Conservation (phyloP, 805 yeast species). For the Lipomyces orientalis region DNA sequence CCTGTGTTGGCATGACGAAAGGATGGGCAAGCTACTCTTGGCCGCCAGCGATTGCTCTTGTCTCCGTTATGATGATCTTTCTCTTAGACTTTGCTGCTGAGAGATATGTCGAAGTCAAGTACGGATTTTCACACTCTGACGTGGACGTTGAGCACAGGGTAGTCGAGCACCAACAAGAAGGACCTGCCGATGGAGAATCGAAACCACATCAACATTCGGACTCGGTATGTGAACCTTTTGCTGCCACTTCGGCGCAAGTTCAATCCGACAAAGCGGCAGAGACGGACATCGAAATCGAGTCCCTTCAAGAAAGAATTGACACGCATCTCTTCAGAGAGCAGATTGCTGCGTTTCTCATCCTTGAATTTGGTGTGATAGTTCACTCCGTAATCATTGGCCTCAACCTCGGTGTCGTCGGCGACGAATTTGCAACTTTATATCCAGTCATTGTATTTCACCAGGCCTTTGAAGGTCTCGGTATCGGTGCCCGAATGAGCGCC, state of each 20-base stretch:
- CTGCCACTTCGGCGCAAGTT: constrained; percentile 15
- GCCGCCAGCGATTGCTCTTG: constrained; percentile 60
- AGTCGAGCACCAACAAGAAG: not conserved
- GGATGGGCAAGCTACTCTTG: constrained; percentile 59
- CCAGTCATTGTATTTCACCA: constrained; percentile 62
- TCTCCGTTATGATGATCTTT: constrained; percentile 55
- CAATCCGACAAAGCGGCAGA: constrained; percentile 1
- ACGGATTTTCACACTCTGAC: constrained; percentile 8
- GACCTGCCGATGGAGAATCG: constrained; percentile 16
- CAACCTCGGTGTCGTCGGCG: constrained; percentile 77
- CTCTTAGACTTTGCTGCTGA: constrained; percentile 56
- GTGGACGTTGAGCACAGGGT: not conserved
- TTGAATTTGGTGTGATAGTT: constrained; percentile 81
- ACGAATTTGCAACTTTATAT: constrained; percentile 72
- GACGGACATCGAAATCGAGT: not conserved
- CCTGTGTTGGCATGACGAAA: constrained; percentile 51
- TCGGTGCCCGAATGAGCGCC: constrained; percentile 70
- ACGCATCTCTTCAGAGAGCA: constrained; percentile 28
- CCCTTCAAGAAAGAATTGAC: constrained; percentile 11
- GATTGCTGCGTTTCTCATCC: constrained; percentile 56
- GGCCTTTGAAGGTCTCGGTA: constrained; percentile 78
- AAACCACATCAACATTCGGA: constrained; percentile 30
- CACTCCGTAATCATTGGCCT: constrained; percentile 85
- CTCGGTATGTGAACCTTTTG: constrained; percentile 24
- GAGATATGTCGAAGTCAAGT: constrained; percentile 44